Evolutionary conservation across 2,329 filamentous ascomycete species (phyloP).

Genomic region (Aspergillus ochraceus): DNA sequence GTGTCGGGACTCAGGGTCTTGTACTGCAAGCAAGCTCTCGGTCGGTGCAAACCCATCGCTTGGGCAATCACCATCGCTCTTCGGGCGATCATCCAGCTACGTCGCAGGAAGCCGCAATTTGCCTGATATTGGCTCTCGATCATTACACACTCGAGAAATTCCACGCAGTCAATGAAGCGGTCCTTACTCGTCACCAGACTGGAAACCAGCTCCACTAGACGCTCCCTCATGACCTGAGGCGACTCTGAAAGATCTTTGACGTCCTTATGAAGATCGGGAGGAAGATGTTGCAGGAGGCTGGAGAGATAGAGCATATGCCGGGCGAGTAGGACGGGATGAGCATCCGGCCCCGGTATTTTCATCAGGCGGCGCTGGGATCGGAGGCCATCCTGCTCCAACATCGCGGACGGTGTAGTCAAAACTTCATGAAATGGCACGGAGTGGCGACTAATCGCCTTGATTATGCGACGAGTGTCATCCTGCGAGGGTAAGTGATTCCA

Average conservation of each 20-base stretch:
- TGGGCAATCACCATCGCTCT: conserved; percentile 44
- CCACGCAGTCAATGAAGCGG: conserved; percentile 38
- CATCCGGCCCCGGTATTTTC: conserved; percentile 35
- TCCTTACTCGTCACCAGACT: conserved; percentile 41
- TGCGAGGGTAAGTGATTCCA: not conserved
- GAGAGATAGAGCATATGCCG: conserved; percentile 50
- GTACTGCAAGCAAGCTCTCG: not conserved
- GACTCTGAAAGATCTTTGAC: not conserved
- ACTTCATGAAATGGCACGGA: not conserved
- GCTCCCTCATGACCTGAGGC: conserved; percentile 1
- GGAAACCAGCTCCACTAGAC: conserved; percentile 25
- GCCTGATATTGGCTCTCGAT: conserved; percentile 43
- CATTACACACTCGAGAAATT: conserved; percentile 47
- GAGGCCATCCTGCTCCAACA: not conserved
- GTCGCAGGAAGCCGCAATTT: conserved; percentile 44
- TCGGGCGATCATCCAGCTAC: conserved; percentile 40
- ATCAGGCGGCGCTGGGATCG: conserved; percentile 25
- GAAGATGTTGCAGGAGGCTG: conserved; percentile 50
- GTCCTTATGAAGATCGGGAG: not conserved
- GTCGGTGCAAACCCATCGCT: conserved; percentile 42
- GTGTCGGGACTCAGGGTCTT: conserved; percentile 31
- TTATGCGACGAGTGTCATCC: not conserved
- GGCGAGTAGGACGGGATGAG: conserved; percentile 53
- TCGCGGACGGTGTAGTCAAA: not conserved
- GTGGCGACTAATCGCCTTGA: not conserved